Conservation (phyloP, 2,329 filamentous ascomycete species). For the Coniella vitis region DNA sequence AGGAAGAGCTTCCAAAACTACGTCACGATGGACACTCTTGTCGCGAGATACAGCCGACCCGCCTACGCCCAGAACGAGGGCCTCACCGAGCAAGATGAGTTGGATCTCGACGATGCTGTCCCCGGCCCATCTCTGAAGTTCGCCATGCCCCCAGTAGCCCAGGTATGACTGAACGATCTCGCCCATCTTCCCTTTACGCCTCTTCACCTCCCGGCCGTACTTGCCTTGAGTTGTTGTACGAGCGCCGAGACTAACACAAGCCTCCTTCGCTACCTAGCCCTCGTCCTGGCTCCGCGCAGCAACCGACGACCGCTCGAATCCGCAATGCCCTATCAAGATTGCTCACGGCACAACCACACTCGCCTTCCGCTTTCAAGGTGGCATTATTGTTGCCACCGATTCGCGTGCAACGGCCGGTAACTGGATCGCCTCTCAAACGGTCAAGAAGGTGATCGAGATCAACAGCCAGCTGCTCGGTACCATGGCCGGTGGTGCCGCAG, state of each 20-base stretch:
- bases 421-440: conserved; percentile 99
- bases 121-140: conserved; percentile 86
- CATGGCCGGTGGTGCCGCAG: conserved; percentile 96
- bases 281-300: conserved; percentile 92
- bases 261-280: conserved; percentile 46
- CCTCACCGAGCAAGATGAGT: conserved; percentile 64
- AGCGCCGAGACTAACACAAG: conserved; percentile 2
- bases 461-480: conserved; percentile 90
- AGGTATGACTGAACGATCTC: conserved; percentile 52
- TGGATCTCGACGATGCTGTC: conserved; percentile 62
- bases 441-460: conserved; percentile 99
- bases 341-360: conserved; percentile 98
- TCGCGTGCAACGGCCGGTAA: conserved; percentile 94
- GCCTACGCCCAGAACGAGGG: conserved; percentile 65
- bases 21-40: conserved; percentile 75
- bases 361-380: conserved; percentile 95
- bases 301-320: conserved; percentile 96
- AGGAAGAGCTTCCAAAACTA: conserved; percentile 53
- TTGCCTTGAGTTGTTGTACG: not conserved
- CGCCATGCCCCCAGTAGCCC: conserved; percentile 84
- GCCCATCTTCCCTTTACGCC: not conserved
- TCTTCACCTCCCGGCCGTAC: not conserved
- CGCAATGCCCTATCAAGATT: conserved; percentile 97
- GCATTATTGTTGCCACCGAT: conserved; percentile 97
- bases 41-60: conserved; percentile 83